Evolutionary conservation across 805 yeast species (phyloP), one percentile per base, ranked within the genome.

Genomic region (Zygosaccharomyces bailii): DNA sequence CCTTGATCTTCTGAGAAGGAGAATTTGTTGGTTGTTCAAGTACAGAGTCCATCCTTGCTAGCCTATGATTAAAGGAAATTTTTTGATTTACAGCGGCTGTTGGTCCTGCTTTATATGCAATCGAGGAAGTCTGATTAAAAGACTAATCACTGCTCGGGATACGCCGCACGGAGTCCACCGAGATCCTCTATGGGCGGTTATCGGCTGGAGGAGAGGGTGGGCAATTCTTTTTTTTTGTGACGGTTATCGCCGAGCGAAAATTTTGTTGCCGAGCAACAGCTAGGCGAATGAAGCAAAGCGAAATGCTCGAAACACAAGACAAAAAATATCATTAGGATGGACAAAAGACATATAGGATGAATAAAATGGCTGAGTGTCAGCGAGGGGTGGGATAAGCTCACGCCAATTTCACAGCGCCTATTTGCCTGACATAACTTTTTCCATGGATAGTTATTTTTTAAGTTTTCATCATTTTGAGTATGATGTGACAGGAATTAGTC

Each of bases 1-100:
- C 45, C 39, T 43, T 42, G 19, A 40, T 11, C 20, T 31, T 25
- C 13, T 18, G n/a, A 7, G 31, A 14, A 16, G 29, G 21, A n/a
- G 33, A 18, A 19, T 3, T 42, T 13, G 31, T 24, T n/a, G 39
- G 34, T 18, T 37, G 38, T 13, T 27, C 41, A 14, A 42, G 11
- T 23, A 18, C 44, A n/a, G 41, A 40, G 24, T 44, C 44, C 30
- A 40, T 34, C 9, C 33, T 30, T 37, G 40, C 16, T 6, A 18
- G 13, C 7, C 11, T 36, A 6, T 2, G 31, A 35, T 4, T 4
- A 4, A 7, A 13, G 9, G 8, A 35, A 19, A 3, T 7, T 7
- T 13, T 19, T 8, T 1, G 2, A 23, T 14, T 14, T 19, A 17
- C 21, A 37, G 40, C 32, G 33, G 40, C 40, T 25, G 18, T 14